Conservation (phyloP, 2,329 filamentous ascomycete genomes). For the Aspergillus sp. region DNA sequence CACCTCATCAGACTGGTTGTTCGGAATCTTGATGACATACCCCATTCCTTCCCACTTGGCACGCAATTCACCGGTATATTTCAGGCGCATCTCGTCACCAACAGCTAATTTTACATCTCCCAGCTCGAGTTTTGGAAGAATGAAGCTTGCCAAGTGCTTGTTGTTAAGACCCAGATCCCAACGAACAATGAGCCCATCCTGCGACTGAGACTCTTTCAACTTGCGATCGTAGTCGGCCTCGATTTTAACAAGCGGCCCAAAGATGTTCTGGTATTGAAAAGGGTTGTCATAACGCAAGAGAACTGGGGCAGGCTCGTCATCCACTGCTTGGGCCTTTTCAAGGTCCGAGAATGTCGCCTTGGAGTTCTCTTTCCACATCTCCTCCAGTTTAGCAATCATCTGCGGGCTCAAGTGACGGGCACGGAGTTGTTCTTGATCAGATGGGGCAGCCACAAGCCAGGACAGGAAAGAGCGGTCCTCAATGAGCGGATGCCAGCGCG, state of each 20-base stretch:
- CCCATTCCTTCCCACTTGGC: constrained; percentile 94
- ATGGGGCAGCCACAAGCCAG: constrained; percentile 85
- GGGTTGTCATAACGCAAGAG: constrained; percentile 92
- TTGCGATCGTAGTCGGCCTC: constrained; percentile 99
- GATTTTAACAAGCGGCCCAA: constrained; percentile 96
- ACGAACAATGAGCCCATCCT: constrained; percentile 86
- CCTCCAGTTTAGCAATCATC: constrained; percentile 92
- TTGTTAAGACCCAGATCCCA: constrained; percentile 97
- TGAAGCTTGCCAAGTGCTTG: constrained; percentile 92
- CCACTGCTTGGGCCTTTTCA: constrained; percentile 83
- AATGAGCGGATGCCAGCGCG: constrained; percentile 93
- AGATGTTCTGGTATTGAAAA: constrained; percentile 98
- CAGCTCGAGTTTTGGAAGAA: constrained; percentile 92
- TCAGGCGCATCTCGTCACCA: constrained; percentile 95
- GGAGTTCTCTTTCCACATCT: constrained; percentile 96
- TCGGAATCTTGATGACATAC: constrained; percentile 98
- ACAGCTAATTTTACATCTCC: constrained; percentile 97
- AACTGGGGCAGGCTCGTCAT: constrained; percentile 91
- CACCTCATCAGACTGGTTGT: constrained; percentile 97
- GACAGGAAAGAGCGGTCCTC: constrained; percentile 91
- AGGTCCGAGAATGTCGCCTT: constrained; percentile 82
- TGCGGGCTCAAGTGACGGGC: constrained; percentile 88
- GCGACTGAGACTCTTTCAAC: constrained; percentile 94
- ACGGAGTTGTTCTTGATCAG: constrained; percentile 91
- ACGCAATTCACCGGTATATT: constrained; percentile 90